Evolutionary conservation across 1,284 basidiomycete genomes (phyloP).

Genomic region (Meira miltonrushii): DNA sequence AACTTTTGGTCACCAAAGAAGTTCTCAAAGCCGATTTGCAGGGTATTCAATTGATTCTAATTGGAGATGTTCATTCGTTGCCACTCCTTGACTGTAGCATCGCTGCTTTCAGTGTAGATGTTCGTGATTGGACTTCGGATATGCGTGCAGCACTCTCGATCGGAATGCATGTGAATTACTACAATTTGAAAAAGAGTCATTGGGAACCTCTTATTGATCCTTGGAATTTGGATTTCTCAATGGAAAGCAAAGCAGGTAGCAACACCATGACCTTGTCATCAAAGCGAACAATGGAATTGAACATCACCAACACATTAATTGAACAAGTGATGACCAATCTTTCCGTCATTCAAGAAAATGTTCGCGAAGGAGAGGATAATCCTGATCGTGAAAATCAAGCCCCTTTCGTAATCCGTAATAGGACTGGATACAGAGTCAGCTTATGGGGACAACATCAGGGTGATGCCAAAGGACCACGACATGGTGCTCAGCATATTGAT

Average conservation of each 20-base stretch:
- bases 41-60: constrained; percentile 86
- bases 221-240: constrained; percentile 73
- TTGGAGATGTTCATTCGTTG: constrained; percentile 91
- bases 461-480: constrained; percentile 53
- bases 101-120: constrained; percentile 74
- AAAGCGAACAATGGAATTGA: constrained; percentile 80
- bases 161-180: constrained; percentile 82
- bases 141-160: constrained; percentile 56
- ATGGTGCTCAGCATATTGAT: constrained; percentile 53
- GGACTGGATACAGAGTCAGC: constrained; percentile 66
- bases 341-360: constrained; percentile 68
- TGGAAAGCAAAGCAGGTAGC: constrained; percentile 55
- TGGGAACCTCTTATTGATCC: constrained; percentile 99
- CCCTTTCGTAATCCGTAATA: constrained; percentile 86
- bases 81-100: constrained; percentile 85
- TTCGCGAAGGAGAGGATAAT: constrained; percentile 50
- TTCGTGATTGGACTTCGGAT: constrained; percentile 87
- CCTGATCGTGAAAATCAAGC: constrained; percentile 64
- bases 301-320: constrained; percentile 83
- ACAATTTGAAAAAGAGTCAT: constrained; percentile 95
- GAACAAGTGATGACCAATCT: constrained; percentile 73
- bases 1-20: constrained; percentile 48
- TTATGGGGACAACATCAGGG: constrained; percentile 55
- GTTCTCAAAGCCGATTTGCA: constrained; percentile 39
- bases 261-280: constrained; percentile 67